Percentiles rank a stretch among this genome's conserved stretches.
phyloP scores from a whole-genome alignment of 2,329 filamentous ascomycete genomes.

The Immersiporthe knoxdaviesiana region DNA sequence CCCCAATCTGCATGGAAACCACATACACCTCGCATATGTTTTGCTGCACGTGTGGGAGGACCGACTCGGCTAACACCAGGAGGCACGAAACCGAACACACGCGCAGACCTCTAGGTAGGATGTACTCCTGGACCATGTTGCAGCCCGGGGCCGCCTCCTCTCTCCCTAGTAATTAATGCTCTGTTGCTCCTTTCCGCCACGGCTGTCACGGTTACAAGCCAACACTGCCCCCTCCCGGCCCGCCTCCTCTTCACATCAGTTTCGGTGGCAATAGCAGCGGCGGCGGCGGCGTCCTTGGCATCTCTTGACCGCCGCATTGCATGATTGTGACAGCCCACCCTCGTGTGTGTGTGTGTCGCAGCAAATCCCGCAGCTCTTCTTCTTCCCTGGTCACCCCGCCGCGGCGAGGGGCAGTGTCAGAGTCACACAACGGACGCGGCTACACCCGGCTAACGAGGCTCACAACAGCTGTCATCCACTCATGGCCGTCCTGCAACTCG shows the following conservation, averaged over 20 bases:
- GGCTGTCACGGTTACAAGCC: constrained; percentile 22
- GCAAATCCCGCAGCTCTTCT: not conserved
- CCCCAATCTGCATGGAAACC: constrained; percentile 8
- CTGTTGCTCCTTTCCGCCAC: not conserved
- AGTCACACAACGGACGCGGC: not conserved
- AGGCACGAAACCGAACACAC: not conserved
- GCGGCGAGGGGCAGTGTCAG: constrained; percentile 23
- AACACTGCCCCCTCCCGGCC: not conserved
- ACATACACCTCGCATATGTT: not conserved
- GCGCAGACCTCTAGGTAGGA: too few relatives aligned
- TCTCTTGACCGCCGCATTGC: constrained; percentile 2
- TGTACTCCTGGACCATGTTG: not conserved
- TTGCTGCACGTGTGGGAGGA: constrained; percentile 2
- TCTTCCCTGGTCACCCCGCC: not conserved
- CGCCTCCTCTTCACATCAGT: not conserved
- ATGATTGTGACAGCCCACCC: not conserved
- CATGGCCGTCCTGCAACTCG: not conserved
- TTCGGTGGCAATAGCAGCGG: not conserved
- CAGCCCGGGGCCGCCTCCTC: not conserved
- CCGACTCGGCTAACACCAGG: not conserved
- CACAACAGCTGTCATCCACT: constrained; percentile 15
- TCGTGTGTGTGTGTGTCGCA: constrained; percentile 16
- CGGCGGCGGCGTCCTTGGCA: not conserved
- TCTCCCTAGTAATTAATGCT: not conserved
- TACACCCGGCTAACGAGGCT: not conserved